Conservation (phyloP, 129 eudicot genomes). For the Scalesia atractyloides region DNA sequence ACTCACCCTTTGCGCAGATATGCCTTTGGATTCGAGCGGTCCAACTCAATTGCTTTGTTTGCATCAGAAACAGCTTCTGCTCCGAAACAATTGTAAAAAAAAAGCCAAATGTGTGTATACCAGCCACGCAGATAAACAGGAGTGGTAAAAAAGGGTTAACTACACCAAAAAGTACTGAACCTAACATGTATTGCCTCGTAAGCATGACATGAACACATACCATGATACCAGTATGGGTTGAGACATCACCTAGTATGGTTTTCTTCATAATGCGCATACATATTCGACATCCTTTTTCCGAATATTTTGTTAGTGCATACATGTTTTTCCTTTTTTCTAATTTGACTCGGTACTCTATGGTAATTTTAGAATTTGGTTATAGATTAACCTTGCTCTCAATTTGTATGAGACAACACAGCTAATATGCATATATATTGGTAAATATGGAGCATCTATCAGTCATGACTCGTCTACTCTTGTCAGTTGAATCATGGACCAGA, state of each 20-base stretch:
- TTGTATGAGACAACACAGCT: neutral
- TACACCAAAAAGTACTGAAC: neutral
- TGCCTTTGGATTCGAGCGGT: slow-evolving; percentile 62
- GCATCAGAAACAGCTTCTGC: slow-evolving; percentile 94
- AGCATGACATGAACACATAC: neutral
- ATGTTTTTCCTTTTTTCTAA: too few species aligned
- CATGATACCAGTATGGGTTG: neutral
- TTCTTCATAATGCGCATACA: neutral
- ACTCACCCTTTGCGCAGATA: slow-evolving; percentile 80
- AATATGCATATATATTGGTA: neutral
- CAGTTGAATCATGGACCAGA: too few species aligned
- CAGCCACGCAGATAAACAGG: neutral
- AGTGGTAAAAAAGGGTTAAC: neutral
- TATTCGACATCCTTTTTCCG: neutral
- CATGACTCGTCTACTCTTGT: too few species aligned
- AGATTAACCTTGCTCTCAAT: neutral
- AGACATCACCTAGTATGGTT: neutral
- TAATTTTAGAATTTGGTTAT: neutral
- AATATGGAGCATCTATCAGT: too few species aligned
- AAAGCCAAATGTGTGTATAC: neutral
- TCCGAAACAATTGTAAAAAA: slow-evolving; percentile 17
- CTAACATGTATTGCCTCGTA: neutral
- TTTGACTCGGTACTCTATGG: neutral
- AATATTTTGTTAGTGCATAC: too few species aligned
- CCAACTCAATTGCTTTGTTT: slow-evolving; percentile 75